phyloP scores from a whole-genome alignment of 2,329 filamentous ascomycete genomes.

The Mycosphaerella arachidis region DNA sequence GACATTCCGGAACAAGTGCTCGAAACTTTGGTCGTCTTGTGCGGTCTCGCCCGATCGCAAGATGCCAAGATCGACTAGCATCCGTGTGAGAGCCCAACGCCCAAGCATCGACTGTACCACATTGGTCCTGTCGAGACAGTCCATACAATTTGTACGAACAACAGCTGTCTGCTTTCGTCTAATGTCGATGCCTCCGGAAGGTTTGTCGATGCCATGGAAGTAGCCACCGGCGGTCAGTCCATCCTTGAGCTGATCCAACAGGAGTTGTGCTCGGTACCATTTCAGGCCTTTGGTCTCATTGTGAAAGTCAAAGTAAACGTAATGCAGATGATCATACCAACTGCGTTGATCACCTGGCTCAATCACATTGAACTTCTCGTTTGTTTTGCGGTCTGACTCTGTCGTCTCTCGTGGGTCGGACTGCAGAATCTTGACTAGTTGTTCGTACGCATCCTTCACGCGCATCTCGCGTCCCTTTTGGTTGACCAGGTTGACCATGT shows the following conservation, averaged over 20 bases:
- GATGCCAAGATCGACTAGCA: slow-evolving; percentile 79
- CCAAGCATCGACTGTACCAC: slow-evolving; percentile 97
- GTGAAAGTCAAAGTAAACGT: slow-evolving; percentile 98
- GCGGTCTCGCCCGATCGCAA: slow-evolving; percentile 72
- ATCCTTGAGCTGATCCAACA: slow-evolving; percentile 76
- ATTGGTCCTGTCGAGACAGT: slow-evolving; percentile 95
- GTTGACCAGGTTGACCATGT: slow-evolving; percentile 94
- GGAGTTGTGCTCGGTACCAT: slow-evolving; percentile 84
- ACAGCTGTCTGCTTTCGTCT: slow-evolving; percentile 80
- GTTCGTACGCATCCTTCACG: slow-evolving; percentile 91
- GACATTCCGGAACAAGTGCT: slow-evolving; percentile 88
- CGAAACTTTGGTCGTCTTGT: slow-evolving; percentile 75
- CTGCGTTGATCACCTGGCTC: slow-evolving; percentile 59
- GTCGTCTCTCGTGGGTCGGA: slow-evolving; percentile 62
- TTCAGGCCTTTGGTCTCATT: slow-evolving; percentile 92
- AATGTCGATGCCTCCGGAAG: slow-evolving; percentile 73
- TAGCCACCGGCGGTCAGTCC: slow-evolving; percentile 77
- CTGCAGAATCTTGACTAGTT: slow-evolving; percentile 74
- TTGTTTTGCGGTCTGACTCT: slow-evolving; percentile 58
- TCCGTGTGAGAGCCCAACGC: slow-evolving; percentile 80
- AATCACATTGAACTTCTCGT: slow-evolving; percentile 77
- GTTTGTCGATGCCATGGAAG: slow-evolving; percentile 86
- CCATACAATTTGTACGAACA: slow-evolving; percentile 98
- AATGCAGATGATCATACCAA: slow-evolving; percentile 80
- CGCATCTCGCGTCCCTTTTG: slow-evolving; percentile 85